Evolutionary conservation across 805 yeast genomes (phyloP), one percentile per base, ranked within the genome.

Genomic region (Wickerhamiella galacta): DNA sequence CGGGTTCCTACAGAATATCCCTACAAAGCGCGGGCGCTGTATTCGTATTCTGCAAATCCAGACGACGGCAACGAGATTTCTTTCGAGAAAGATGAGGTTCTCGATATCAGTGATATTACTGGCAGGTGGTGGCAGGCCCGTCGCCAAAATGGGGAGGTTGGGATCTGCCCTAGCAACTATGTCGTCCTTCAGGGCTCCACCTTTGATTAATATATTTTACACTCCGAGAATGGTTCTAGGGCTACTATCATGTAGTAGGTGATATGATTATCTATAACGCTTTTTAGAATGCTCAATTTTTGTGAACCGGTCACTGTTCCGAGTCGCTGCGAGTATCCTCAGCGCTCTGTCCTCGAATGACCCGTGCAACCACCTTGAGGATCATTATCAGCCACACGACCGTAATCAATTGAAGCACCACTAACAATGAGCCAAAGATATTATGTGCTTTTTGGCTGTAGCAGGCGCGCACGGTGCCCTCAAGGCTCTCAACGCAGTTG

Each of bases 121-220:
- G 95, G 95, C 29, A 75, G 92, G 58, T 87, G 98, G 98, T 87
- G 96, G 96, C 94, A 83, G 58, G 95, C 94, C 25, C 72, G 78
- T 53, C 70, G 85, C 49, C 65, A 76, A 6, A 77, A 72, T 44
- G 98, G 98, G 21, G 90, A 83, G 53, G 78, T 82, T 28, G 98
- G 96, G 44, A 87, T 87, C 47, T 83, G 94, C 55, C 96, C 98
- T 32, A 76, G 93, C 47, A 90, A 87, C 56, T 87, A 87, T 51
- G 85, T 87, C 30, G 80, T 80, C 54, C 61, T 83, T 20, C 38
- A n/a, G n/a, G n/a, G n/a, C n/a, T n/a, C n/a, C n/a, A n/a, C n/a
- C n/a, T n/a, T n/a, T n/a, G n/a, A n/a, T n/a, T n/a, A n/a, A n/a
- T n/a, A n/a, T n/a, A n/a, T n/a, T n/a, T n/a, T n/a, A n/a, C n/a